Conservation (phyloP, 2,329 filamentous ascomycete species). For the Calonectria fujianensis region DNA sequence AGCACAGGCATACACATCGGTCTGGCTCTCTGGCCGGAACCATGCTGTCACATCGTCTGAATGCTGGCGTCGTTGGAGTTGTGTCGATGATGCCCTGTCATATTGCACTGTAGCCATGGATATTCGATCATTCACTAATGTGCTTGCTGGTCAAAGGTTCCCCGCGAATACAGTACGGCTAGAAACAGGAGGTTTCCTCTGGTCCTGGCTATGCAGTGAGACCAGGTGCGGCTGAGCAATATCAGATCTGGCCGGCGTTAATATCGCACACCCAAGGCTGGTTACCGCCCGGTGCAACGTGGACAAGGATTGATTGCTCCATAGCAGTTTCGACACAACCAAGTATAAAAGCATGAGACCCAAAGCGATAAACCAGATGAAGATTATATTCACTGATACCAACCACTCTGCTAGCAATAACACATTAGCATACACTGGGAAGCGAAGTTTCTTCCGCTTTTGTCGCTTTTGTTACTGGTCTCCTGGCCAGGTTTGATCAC, state of each 20-base stretch:
- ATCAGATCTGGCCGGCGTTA: not conserved
- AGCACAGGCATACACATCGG: slow-evolving; percentile 20
- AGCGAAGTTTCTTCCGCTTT: no score
- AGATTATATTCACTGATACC: not conserved
- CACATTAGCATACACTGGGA: not conserved
- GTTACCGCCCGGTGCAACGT: not conserved
- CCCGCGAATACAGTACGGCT: not conserved
- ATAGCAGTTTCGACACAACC: not conserved
- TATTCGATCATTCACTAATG: not conserved
- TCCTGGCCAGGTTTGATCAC: not conserved
- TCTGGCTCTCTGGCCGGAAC: slow-evolving; percentile 23
- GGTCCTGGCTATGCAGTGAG: not conserved
- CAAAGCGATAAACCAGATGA: not conserved
- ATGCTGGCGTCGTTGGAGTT: not conserved
- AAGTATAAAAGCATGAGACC: no score
- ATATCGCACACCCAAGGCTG: not conserved
- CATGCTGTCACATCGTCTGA: slow-evolving; percentile 26
- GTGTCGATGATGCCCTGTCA: not conserved
- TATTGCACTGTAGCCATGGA: not conserved
- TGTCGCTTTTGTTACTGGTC: not conserved
- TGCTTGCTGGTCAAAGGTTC: no score
- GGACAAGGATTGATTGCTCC: not conserved
- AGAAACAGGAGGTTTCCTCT: not conserved
- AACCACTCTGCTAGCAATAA: not conserved
- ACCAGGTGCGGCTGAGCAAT: not conserved